These are phyloP conservation scores for Fusarium sp. DNA, from an alignment of 2,329 filamentous ascomycete species.

Conservation along the genomic window DNA sequence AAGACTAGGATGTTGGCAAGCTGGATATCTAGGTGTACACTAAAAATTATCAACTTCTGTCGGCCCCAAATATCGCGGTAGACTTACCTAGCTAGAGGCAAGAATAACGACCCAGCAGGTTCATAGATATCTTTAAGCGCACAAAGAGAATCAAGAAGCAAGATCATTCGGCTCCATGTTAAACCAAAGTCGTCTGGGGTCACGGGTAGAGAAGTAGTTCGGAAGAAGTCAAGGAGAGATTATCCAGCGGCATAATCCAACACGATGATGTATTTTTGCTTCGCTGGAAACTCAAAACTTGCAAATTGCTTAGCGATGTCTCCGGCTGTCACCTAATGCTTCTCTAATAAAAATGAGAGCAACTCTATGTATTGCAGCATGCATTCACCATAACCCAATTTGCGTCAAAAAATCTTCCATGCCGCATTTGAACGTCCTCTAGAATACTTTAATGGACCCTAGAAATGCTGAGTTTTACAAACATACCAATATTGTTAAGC, in stretches of 20 bases:
- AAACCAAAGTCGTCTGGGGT: background rate
- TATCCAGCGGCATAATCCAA: constrained; percentile 17
- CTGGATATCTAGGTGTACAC: constrained; percentile 31
- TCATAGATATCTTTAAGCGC: background rate
- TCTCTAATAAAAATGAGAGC: too few relatives aligned
- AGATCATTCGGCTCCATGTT: constrained; percentile 2
- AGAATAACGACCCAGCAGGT: too few relatives aligned
- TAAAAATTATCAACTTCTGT: background rate
- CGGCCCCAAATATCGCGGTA: background rate
- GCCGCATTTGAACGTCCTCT: too few relatives aligned
- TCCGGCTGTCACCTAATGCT: background rate
- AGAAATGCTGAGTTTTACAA: too few relatives aligned
- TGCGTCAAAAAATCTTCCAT: too few relatives aligned
- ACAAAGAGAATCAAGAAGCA: constrained; percentile 6
- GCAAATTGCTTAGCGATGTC: constrained; percentile 7
- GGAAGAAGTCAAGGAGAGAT: constrained; percentile 13
- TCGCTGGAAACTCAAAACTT: constrained; percentile 14
- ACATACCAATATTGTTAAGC: too few relatives aligned
- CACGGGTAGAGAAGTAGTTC: background rate
- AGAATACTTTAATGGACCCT: too few relatives aligned
- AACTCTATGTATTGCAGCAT: too few relatives aligned
- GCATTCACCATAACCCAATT: too few relatives aligned
- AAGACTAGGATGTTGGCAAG: constrained; percentile 35
- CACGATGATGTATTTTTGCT: background rate
- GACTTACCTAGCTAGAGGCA: background rate